phyloP scores from a whole-genome alignment of 2,329 filamentous ascomycete genomes.

The Fusarium xylarioides region DNA sequence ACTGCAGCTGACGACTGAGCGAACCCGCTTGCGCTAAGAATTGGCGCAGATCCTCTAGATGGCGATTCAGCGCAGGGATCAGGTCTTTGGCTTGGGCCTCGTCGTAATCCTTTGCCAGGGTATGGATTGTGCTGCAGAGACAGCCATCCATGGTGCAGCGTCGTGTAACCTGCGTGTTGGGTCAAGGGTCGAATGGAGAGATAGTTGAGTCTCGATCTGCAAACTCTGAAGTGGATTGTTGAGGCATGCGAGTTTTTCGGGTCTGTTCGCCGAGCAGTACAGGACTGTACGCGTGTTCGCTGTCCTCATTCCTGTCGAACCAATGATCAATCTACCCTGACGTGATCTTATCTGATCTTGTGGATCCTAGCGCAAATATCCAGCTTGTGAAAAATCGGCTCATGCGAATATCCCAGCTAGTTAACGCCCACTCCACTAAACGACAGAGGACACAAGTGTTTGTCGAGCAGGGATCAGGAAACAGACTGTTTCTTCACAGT shows the following conservation, averaged over 20 bases:
- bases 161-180: neutral
- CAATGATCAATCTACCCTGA: neutral
- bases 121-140: neutral
- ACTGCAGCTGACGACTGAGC: slow-evolving; percentile 39
- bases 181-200: accelerated
- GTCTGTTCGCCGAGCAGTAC: too few species aligned
- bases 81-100: neutral
- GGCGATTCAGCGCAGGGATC: slow-evolving; percentile 26
- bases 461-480: accelerated
- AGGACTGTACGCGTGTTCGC: neutral
- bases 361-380: too few species aligned
- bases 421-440: accelerated
- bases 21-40: slow-evolving; percentile 40
- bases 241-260: too few species aligned
- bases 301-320: too few species aligned
- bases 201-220: neutral
- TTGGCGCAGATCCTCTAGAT: slow-evolving; percentile 31
- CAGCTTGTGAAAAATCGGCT: neutral
- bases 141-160: neutral
- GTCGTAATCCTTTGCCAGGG: accelerated
- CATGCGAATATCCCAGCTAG: neutral
- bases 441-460: neutral
- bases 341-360: neutral
- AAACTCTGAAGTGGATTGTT: neutral
- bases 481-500: neutral